Base-by-base conservation (phyloP, 192 early-diverging fungal genomes). In the Podila epigama region DNA sequence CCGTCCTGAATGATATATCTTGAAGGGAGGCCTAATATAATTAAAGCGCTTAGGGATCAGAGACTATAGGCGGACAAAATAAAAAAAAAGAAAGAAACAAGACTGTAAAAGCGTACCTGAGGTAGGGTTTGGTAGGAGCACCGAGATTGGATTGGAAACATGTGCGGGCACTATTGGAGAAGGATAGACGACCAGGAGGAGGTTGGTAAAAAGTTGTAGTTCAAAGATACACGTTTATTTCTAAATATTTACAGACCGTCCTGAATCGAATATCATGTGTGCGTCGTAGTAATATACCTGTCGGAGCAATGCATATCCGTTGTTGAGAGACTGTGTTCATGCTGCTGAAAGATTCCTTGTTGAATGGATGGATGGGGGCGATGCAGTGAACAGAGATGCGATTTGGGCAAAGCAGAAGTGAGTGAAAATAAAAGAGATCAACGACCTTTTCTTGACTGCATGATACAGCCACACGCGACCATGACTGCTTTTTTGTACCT, bases 1-100 rank as follows among this genome's bases (percentile, higher is more conserved):
- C 70, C 79, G 51, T 82, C 70, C 60, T 85, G 80, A 36, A 85
- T 59, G 18, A 82, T 37, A 51, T 75, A 85, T 67, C 83, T 66
- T 20, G 73, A 66, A 12, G 82, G 78, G 25, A 77, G 48, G 0
- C 82, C 82, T 83, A 68, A n/a, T 60, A 37, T 11, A 33, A 25
- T 8, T 35, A 25, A 34, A 40, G 9, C n/a, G 25, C 8, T 7
- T 22, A 4, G 44, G n/a, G n/a, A n/a, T n/a, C n/a, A n/a, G n/a
- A n/a, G n/a, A n/a, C n/a, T n/a, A n/a, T n/a, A n/a, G n/a, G n/a
- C n/a, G n/a, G n/a, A n/a, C n/a, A n/a, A n/a, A n/a, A n/a, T n/a
- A n/a, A n/a, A n/a, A n/a, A n/a, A n/a, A n/a, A n/a, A n/a, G n/a
- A n/a, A n/a, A n/a, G n/a, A n/a, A n/a, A n/a, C n/a, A n/a, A n/a